Conservation (phyloP, 177 flowering plant genomes). For the Telopea speciosissima region DNA sequence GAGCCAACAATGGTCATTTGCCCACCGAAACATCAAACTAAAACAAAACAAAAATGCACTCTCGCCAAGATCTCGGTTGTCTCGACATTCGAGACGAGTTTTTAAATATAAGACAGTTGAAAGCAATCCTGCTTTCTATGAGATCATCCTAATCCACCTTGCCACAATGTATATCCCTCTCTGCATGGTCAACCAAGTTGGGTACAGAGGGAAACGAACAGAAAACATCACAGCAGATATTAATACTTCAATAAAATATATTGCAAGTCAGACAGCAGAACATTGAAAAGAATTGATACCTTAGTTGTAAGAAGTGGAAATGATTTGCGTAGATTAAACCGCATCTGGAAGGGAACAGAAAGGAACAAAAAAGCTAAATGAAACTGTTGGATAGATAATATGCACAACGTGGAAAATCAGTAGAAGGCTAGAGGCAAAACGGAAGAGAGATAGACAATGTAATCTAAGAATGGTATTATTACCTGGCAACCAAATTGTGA, state of each 20-base stretch:
- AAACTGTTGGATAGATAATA: neutral
- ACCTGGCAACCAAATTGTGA: conserved; percentile 99
- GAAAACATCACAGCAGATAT: neutral
- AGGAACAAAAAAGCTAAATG: neutral
- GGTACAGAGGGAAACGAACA: neutral
- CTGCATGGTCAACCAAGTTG: too few relatives aligned
- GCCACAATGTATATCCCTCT: too few relatives aligned
- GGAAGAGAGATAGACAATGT: neutral
- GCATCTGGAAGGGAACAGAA: conserved; percentile 46
- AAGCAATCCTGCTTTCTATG: too few relatives aligned
- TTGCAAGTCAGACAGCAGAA: neutral
- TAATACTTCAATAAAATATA: neutral
- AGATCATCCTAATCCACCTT: too few relatives aligned
- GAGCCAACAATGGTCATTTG: too few relatives aligned
- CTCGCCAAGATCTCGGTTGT: too few relatives aligned
- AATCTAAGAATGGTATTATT: conserved; percentile 6
- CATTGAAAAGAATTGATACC: conserved; percentile 31
- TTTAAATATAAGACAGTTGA: too few relatives aligned
- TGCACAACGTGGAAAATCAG: neutral
- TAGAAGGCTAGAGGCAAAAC: neutral
- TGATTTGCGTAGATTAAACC: conserved; percentile 75
- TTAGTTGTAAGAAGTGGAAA: conserved; percentile 94
- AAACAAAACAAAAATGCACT: too few relatives aligned
- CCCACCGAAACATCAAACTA: too few relatives aligned
- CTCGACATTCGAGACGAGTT: too few relatives aligned